Conservation (phyloP, 2,329 filamentous ascomycete genomes). For the Cylindrodendrum hubeiense region DNA sequence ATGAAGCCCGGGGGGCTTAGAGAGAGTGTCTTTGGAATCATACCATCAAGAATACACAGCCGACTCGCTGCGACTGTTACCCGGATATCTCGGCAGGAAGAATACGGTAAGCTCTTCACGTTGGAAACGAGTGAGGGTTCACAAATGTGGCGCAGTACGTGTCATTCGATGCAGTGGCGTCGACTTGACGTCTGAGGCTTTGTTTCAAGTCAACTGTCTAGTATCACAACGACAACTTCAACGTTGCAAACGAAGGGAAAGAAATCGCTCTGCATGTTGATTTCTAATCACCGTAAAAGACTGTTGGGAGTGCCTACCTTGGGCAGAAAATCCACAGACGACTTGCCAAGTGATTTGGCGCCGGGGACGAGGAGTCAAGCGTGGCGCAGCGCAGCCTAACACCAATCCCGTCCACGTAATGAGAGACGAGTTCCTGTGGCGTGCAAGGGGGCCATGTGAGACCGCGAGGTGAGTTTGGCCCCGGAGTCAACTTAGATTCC, state of each 20-base stretch:
- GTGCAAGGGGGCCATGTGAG: slow-evolving; percentile 41
- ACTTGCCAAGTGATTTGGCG: slow-evolving; percentile 30
- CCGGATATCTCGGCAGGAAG: slow-evolving; percentile 37
- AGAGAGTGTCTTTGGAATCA: slow-evolving; percentile 19
- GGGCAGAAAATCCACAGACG: neutral
- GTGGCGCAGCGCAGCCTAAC: slow-evolving; percentile 48
- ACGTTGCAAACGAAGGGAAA: neutral
- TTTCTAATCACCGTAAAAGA: slow-evolving; percentile 7
- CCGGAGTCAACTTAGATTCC: slow-evolving; percentile 16
- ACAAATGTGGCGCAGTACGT: slow-evolving; percentile 36
- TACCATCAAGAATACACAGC: slow-evolving; percentile 7
- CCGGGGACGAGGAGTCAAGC: slow-evolving; percentile 39
- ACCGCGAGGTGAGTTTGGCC: slow-evolving; percentile 36
- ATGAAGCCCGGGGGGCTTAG: neutral
- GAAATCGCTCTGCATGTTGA: neutral
- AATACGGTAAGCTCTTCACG: slow-evolving; percentile 6
- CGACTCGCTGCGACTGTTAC: slow-evolving; percentile 14
- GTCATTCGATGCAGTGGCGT: neutral
- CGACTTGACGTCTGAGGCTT: neutral
- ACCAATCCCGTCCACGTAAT: slow-evolving; percentile 44
- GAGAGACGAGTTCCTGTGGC: slow-evolving; percentile 42
- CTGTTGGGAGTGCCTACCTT: slow-evolving; percentile 5
- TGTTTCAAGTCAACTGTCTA: neutral
- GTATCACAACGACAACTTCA: neutral
- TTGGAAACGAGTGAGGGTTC: slow-evolving; percentile 18